Evolutionary conservation across 2,329 filamentous ascomycete species (phyloP).

Genomic region (Alternaria novae-zelandiae): DNA sequence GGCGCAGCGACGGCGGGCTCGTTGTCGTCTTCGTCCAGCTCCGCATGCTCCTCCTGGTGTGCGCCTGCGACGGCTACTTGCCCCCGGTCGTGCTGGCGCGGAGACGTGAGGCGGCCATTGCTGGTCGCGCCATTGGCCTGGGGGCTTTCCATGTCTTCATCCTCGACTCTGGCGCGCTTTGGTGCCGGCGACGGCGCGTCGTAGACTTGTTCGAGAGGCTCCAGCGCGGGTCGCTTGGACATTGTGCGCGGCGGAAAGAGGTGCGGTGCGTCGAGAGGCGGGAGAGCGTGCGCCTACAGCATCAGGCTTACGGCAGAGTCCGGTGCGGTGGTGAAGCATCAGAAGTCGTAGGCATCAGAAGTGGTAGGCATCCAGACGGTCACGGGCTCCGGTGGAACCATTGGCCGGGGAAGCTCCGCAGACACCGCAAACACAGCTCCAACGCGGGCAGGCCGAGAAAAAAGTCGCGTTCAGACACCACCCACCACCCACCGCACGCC

Average conservation of each 20-base stretch:
- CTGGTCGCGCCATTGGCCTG: conserved; percentile 27
- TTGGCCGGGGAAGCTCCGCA: conserved; percentile 26
- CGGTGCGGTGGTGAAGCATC: not conserved
- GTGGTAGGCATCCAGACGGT: conserved; percentile 29
- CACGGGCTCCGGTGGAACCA: conserved; percentile 22
- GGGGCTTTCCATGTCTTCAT: conserved; percentile 47
- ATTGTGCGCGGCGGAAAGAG: conserved; percentile 34
- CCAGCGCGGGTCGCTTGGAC: conserved; percentile 56
- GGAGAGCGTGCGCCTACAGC: not conserved
- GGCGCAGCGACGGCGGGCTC: conserved; percentile 54
- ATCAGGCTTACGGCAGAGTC: not conserved
- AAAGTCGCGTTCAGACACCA: conserved; percentile 45
- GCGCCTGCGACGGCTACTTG: conserved; percentile 45
- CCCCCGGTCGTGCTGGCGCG: conserved; percentile 32
- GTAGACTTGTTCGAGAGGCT: conserved; percentile 51
- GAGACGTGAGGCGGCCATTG: conserved; percentile 42
- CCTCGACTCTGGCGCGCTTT: conserved; percentile 56
- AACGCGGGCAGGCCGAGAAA: conserved; percentile 39
- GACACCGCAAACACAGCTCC: conserved; percentile 36
- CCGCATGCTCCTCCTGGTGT: conserved; percentile 45
- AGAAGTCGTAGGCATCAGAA: conserved; percentile 28
- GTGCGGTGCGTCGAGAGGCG: not conserved
- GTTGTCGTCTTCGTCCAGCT: conserved; percentile 48
- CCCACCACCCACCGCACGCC: conserved; percentile 32
- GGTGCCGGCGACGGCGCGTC: conserved; percentile 54